phyloP scores from a whole-genome alignment of 768 basidiomycete species.

The Rhodocollybia butyracea region DNA sequence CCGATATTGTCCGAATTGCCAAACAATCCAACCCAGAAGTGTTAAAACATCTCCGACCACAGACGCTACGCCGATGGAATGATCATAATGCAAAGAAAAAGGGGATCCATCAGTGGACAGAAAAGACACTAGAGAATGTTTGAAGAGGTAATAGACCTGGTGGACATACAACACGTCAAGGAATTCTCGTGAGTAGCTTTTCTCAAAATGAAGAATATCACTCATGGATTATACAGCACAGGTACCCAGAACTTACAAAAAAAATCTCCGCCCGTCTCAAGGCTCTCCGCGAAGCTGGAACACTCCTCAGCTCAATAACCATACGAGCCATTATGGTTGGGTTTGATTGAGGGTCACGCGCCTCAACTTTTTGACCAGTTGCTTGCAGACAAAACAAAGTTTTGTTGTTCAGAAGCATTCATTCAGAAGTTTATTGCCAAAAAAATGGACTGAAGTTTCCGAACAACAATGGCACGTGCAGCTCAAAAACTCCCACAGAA shows the following conservation, averaged over 20 bases:
- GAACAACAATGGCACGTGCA: slow-evolving; percentile 19
- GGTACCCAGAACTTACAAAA: neutral
- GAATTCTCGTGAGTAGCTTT: neutral
- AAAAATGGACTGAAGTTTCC: slow-evolving; percentile 16
- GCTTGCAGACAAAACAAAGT: slow-evolving; percentile 11
- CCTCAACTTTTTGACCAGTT: slow-evolving; percentile 19
- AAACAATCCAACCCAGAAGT: neutral
- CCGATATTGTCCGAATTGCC: neutral
- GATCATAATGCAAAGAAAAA: neutral
- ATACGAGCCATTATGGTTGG: slow-evolving; percentile 4
- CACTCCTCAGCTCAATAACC: neutral
- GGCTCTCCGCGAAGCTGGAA: neutral
- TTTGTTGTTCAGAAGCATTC: slow-evolving; percentile 17
- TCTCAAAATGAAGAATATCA: neutral
- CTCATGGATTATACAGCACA: neutral
- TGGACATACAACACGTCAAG: neutral
- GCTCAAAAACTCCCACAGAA: slow-evolving; percentile 26
- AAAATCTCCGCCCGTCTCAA: neutral
- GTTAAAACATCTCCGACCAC: neutral
- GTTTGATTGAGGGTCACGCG: slow-evolving; percentile 8
- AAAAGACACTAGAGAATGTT: neutral
- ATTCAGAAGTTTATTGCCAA: slow-evolving; percentile 15
- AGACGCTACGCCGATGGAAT: neutral
- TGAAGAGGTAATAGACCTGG: neutral
- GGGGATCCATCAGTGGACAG: neutral